Evolutionary conservation across 2,329 filamentous ascomycete species (phyloP).

Genomic region (Periglandula ipomoeae): DNA sequence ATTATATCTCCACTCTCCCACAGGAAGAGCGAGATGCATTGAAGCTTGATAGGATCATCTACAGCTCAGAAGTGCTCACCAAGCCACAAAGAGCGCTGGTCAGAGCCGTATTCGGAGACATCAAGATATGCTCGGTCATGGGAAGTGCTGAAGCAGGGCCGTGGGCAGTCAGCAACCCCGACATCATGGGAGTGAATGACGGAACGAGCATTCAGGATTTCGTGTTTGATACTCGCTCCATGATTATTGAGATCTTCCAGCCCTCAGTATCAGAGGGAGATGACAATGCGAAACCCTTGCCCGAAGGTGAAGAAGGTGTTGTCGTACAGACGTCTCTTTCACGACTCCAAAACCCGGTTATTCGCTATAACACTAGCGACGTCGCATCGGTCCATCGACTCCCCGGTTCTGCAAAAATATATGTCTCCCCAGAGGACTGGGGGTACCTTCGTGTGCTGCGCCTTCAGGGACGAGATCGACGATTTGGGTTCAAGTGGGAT

Average conservation of each 20-base stretch:
- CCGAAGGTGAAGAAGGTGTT: conserved; percentile 24
- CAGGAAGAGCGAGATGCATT: conserved; percentile 14
- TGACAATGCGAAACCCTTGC: not conserved
- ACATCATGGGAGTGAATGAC: conserved; percentile 14
- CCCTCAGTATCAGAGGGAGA: conserved; percentile 10
- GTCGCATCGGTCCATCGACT: conserved; percentile 28
- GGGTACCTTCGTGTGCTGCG: conserved; percentile 25
- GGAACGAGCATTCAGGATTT: conserved; percentile 20
- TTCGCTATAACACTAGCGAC: conserved; percentile 34
- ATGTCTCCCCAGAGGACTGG: conserved; percentile 13
- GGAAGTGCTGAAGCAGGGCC: conserved; percentile 35
- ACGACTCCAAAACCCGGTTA: conserved; percentile 30
- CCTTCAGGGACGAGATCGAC: conserved; percentile 29
- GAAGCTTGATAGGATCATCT: conserved; percentile 30
- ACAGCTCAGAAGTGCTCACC: conserved; percentile 33
- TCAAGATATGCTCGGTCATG: conserved; percentile 29
- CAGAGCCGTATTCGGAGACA: conserved; percentile 16
- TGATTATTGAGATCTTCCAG: conserved; percentile 28
- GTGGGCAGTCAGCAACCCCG: conserved; percentile 23
- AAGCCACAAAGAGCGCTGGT: conserved; percentile 23
- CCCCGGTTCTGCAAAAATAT: conserved; percentile 9
- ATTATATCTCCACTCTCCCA: conserved; percentile 23
- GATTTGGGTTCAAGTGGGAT: conserved; percentile 34
- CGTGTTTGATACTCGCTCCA: conserved; percentile 27
- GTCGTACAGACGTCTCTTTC: conserved; percentile 32